Evolutionary conservation across 2,329 filamentous ascomycete species (phyloP), one percentile per base, ranked within the genome.

Genomic region (Paracorniculantispora psalliotae): DNA sequence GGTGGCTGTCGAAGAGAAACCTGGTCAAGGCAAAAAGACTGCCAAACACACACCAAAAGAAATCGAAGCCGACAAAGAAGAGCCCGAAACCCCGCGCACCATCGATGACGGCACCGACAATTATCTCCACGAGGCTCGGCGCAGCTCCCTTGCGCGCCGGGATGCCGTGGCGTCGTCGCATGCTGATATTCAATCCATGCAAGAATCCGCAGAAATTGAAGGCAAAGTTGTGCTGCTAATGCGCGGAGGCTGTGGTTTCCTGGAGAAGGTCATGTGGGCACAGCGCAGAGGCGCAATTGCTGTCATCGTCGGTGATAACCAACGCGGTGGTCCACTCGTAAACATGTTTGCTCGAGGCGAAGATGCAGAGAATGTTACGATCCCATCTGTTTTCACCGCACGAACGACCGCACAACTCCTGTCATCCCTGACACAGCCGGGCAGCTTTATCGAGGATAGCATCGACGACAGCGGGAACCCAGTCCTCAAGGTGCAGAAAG

Each of bases 291-390:
- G 94, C 25, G 94, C 89, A 21, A 82, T 92, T 61, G 94, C 91
- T 37, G 79, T 99, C 61, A 96, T 99, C 64, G 92, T 99, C 3
- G 94, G 94, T 26, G 94, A 99, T 72, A 90, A 97, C 71, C 88
- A 90, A 60, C 89, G 90, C 62, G 93, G 93, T 47, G 92, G 92
- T 4, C 89, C 89, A 37, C 77, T 99, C 62, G 90, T 97, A 53
- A 94, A 96, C 66, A 99, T 99, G 94, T 97, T 96, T 72, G 94
- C 94, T n/a, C 86, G 90, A 67, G 94, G 93, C 39, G 92, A 97
- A 69, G 73, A 74, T 35, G 96, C 93, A 3, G 96, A 92, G 35
- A 96, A 97, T 68, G 84, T 97, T 64, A 91, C 91, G 0, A 97
- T 99, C 57, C 92, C 94, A 1, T 91, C 94, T 0, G 81, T 97